Evolutionary conservation across 129 eudicot genomes (phyloP), one percentile per base, ranked within the genome.

Genomic region (Smallanthus sonchifolius): DNA sequence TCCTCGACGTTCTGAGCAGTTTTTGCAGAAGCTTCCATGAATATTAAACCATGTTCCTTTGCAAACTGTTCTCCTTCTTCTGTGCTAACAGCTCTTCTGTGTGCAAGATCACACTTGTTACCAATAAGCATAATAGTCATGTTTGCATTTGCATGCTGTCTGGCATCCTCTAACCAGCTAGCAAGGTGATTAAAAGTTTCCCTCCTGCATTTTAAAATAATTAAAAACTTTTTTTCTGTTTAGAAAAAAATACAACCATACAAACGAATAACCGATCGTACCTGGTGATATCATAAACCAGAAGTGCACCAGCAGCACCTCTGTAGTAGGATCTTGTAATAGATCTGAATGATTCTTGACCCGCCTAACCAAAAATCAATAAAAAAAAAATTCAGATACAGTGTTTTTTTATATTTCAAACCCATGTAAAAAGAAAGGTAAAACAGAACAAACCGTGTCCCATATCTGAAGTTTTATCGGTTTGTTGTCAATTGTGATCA

Each of bases 251-350:
- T 47, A 35, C 24, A 24, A 6, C 34, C 2, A 38, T 5, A 1
- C 24, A 30, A 76, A 6, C 30, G 4, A 75, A 0, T 6, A 30
- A 67, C 6, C n/a, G 7, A 65, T 2, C 72, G 30, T 69, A 81
- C 84, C 81, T 75, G 11, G 98, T 92, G 66, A 92, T 92, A 75
- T 92, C 98, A 65, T 92, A 92, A 52, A 92, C 98, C 20, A 92
- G 86, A 70, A 92, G 87, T 11, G 98, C 98, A 66, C 98, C 98
- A 70, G 98, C 96, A 75, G 98, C 98, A 74, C 98, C 98, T 80
- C 98, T 78, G 72, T 92, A 92, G 81, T 92, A 92, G 24, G 96
- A 90, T 83, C 96, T 86, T 34, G 96, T 92, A 13, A 92, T 92
- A 64, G 98, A 92, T 82, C 98, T 87, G 78, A 89, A 89, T 32